Percentiles rank a stretch among this genome's conserved stretches.
Evolutionary conservation across 208 protist genomes (phyloP).

Genomic region (Acanthamoeba sp.): DNA sequence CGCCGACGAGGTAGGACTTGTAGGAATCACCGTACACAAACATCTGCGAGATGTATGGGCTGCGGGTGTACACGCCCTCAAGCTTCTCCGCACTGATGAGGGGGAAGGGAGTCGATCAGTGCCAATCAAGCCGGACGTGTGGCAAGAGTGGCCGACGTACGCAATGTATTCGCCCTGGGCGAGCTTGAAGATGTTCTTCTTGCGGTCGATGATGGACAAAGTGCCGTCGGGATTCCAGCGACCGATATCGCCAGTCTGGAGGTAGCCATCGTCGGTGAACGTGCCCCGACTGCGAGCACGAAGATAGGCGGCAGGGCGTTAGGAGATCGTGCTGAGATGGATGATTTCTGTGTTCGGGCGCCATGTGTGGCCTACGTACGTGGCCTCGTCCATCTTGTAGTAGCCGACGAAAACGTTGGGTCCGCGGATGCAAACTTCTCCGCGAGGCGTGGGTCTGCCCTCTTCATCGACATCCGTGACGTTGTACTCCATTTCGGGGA

Average conservation of each 20-base stretch:
- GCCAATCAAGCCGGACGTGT: no score
- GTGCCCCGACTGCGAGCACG: background rate
- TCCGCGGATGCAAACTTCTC: slow-evolving; percentile 90
- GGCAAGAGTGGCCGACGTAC: no score
- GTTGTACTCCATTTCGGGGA: slow-evolving; percentile 87
- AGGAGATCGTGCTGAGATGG: no score
- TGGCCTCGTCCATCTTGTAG: slow-evolving; percentile 88
- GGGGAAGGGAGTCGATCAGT: no score
- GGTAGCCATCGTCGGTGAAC: slow-evolving; percentile 88
- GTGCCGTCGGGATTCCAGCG: slow-evolving; percentile 80
- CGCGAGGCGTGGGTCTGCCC: slow-evolving; percentile 41
- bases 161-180: slow-evolving; percentile 91
- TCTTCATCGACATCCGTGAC: slow-evolving; percentile 22
- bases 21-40: slow-evolving; percentile 76
- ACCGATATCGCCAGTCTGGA: slow-evolving; percentile 93
- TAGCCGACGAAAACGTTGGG: slow-evolving; percentile 89
- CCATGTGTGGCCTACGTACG: no score
- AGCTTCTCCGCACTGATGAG: slow-evolving; percentile 73
- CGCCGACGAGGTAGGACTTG: slow-evolving; percentile 85
- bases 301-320: background rate
- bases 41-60: slow-evolving; percentile 69
- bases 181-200: slow-evolving; percentile 95
- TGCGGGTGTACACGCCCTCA: slow-evolving; percentile 61
- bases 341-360: background rate
- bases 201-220: slow-evolving; percentile 92